These are phyloP conservation scores for Astrothelium subdiscretum DNA, from an alignment of 495 filamentous ascomycete genomes.

Conservation along the genomic window DNA sequence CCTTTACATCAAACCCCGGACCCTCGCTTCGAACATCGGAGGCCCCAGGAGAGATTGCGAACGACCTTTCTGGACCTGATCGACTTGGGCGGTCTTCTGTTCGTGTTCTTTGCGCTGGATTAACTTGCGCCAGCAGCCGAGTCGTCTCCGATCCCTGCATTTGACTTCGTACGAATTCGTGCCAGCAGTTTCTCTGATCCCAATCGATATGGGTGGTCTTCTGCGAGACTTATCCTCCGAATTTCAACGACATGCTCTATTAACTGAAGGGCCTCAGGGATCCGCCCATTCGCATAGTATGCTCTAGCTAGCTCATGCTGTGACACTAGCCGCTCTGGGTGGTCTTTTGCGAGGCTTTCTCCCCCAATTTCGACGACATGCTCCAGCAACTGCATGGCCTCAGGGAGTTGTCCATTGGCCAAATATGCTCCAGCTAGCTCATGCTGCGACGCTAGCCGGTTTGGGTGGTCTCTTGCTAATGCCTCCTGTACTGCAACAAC, in stretches of 20 bases:
- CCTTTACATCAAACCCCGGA: too few relatives aligned
- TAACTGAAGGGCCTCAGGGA: slow-evolving; percentile 7
- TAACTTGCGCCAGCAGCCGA: too few relatives aligned
- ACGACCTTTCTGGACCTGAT: background rate
- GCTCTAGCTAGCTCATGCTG: slow-evolving; percentile 22
- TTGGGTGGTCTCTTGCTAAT: slow-evolving; percentile 1
- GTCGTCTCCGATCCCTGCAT: too few relatives aligned
- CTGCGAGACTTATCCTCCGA: background rate
- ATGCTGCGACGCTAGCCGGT: slow-evolving; percentile 13
- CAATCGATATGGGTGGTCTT: slow-evolving; percentile 13
- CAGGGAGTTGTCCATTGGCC: background rate
- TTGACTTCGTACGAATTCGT: too few relatives aligned
- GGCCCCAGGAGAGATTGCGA: too few relatives aligned
- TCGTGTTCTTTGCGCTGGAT: too few relatives aligned
- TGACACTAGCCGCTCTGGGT: slow-evolving; percentile 23
- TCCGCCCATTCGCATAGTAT: slow-evolving; percentile 8
- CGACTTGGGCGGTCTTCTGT: too few relatives aligned
- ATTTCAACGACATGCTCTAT: slow-evolving; percentile 12
- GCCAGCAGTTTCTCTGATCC: too few relatives aligned
- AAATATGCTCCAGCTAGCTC: slow-evolving; percentile 20
- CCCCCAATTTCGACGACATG: slow-evolving; percentile 8
- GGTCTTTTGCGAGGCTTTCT: slow-evolving; percentile 14
- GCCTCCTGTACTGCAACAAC: slow-evolving; percentile 5
- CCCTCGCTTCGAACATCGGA: too few relatives aligned
- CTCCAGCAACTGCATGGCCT: slow-evolving; percentile 11